Evolutionary conservation across 768 basidiomycete genomes (phyloP).

Genomic region (Boletellus emodensis): DNA sequence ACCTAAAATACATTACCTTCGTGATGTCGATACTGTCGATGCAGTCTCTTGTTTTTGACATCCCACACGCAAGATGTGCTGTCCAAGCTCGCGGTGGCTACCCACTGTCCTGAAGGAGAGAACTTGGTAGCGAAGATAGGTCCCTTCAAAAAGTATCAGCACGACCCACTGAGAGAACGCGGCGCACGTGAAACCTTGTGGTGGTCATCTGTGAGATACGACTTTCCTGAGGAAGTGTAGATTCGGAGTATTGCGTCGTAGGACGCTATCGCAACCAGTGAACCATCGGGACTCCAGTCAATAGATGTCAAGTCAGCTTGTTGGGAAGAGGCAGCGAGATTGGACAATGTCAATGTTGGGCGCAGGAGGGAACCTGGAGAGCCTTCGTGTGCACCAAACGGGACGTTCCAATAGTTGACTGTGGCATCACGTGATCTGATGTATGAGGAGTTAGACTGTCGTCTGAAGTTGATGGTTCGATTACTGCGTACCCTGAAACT

Average conservation of each 20-base stretch:
- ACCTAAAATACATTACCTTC: constrained; percentile 42
- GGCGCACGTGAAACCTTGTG: constrained; percentile 51
- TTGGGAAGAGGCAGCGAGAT: constrained; percentile 45
- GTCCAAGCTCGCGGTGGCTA: constrained; percentile 75
- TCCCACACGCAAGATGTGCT: constrained; percentile 79
- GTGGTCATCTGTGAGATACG: constrained; percentile 58
- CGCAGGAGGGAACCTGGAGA: constrained; percentile 19
- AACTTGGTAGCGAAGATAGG: constrained; percentile 79
- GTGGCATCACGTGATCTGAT: constrained; percentile 71
- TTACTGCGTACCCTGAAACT: constrained; percentile 62
- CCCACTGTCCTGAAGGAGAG: constrained; percentile 67
- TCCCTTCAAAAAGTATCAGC: constrained; percentile 46
- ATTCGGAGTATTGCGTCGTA: constrained; percentile 72
- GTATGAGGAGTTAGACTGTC: constrained; percentile 3
- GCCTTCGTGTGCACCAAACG: constrained; percentile 33
- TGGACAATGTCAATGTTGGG: constrained; percentile 44
- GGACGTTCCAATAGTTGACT: constrained; percentile 70
- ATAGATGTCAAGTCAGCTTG: constrained; percentile 69
- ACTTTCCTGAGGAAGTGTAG: constrained; percentile 53
- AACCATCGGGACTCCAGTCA: constrained; percentile 74
- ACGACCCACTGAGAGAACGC: not conserved
- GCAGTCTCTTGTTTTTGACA: constrained; percentile 53
- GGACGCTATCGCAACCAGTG: constrained; percentile 71
- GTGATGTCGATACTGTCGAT: constrained; percentile 63
- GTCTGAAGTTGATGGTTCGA: not conserved